Base-by-base conservation (phyloP, 768 basidiomycete species). In the Punctularia strigosozonata region DNA sequence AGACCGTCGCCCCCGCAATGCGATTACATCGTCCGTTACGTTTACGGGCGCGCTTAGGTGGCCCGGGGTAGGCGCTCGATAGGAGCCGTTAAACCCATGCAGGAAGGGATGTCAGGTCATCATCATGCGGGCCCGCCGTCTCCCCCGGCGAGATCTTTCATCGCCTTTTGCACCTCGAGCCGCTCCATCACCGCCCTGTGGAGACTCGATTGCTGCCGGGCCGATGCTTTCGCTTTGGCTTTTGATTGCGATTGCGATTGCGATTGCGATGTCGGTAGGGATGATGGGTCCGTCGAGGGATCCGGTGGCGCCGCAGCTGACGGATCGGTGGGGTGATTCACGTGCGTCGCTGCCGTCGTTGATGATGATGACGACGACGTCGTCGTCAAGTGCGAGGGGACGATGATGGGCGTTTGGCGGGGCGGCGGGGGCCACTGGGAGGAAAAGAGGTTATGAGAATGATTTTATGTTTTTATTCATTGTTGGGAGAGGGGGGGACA, bases 361-460 rank as follows among this genome's bases (percentile, higher is more conserved):
- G n/a, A 8, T 10, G 25, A 15, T 25, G 26, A 12, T 18, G 30
- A 26, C 6, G 38, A 39, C 2, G 43, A 36, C 6, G 46, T 46
- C 1, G 56, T 52, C 2, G 68, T 67, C 8, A 84, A 58, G 43
- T 82, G 74, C 0, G 80, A 68, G 3, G 84, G 81, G 20, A 88
- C 79, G 32, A 88, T 82, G 39, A 87, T 69, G 3, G 86, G 83
- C 3, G 77, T 86, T 25, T 75, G 63, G 1, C 78, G 78, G 3
- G 84, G 85, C 3, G 85, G 84, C 5, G 84, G 79, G 1, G 86
- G 85, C 86, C 86, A 88, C 85, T 88, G 45, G n/a, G n/a, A n/a
- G n/a, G n/a, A n/a, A n/a, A n/a, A n/a, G n/a, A n/a, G n/a, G n/a
- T n/a, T 17, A 18, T 41, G 24, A 8, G 33, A 34, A 8, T 8